Conservation (phyloP, 768 basidiomycete genomes). For the Amanita pallidorosea region DNA sequence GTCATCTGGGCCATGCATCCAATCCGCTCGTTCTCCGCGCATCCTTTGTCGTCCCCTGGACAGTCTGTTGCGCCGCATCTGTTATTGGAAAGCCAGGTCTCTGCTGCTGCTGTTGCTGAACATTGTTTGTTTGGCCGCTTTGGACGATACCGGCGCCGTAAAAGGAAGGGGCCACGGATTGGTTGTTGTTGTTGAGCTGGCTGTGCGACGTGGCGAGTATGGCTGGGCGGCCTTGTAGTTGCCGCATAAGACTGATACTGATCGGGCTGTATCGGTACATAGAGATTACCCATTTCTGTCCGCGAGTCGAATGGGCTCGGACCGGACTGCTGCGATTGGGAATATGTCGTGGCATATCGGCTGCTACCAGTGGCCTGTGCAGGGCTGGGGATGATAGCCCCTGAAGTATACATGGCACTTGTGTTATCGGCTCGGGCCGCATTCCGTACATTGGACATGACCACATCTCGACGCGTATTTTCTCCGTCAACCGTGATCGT, state of each 20-base stretch:
- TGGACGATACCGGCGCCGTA: slow-evolving; percentile 55
- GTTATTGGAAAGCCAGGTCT: slow-evolving; percentile 31
- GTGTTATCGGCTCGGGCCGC: slow-evolving; percentile 43
- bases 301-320: slow-evolving; percentile 45
- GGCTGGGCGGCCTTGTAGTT: slow-evolving; percentile 20
- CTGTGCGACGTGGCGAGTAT: slow-evolving; percentile 35
- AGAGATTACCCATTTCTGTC: slow-evolving; percentile 58
- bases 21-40: slow-evolving; percentile 50
- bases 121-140: slow-evolving; percentile 28
- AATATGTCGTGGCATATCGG: slow-evolving; percentile 51
- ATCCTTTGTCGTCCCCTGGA: slow-evolving; percentile 36
- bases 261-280: slow-evolving; percentile 78
- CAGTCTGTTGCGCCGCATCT: slow-evolving; percentile 28
- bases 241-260: slow-evolving; percentile 51
- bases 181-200: slow-evolving; percentile 47
- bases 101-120: slow-evolving; percentile 22
- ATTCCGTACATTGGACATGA: slow-evolving; percentile 68
- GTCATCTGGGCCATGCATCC: slow-evolving; percentile 70
- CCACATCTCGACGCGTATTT: slow-evolving; percentile 45
- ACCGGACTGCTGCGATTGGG: slow-evolving; percentile 29
- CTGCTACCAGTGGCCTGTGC: slow-evolving; percentile 56
- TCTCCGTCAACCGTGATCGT: slow-evolving; percentile 61
- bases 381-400: slow-evolving; percentile 59
- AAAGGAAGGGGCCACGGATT: slow-evolving; percentile 54
- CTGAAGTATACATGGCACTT: slow-evolving; percentile 29